These are phyloP conservation scores for Pichia sp. DNA, from an alignment of 1,139 yeast genomes.

Conservation along the genomic window DNA sequence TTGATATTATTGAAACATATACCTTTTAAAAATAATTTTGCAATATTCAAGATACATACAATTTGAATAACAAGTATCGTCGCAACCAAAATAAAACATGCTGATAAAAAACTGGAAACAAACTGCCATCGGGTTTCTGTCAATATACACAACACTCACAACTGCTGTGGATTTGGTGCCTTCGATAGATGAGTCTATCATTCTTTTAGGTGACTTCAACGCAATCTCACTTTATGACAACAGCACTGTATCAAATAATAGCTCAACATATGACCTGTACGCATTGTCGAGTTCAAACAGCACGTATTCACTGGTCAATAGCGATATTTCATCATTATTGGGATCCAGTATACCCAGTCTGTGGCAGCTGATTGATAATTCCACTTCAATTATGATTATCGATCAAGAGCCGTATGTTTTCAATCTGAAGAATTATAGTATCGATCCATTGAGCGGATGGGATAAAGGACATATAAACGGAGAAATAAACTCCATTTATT, in stretches of 20 bases:
- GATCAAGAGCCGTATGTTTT: constrained; percentile 18
- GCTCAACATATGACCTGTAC: constrained; percentile 10
- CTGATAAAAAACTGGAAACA: background rate
- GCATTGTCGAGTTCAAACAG: constrained; percentile 9
- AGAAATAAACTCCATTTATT: constrained; percentile 41
- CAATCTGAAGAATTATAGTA: constrained; percentile 1
- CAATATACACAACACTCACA: background rate
- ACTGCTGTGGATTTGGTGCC: background rate
- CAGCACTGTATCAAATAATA: constrained; percentile 31
- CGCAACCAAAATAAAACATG: background rate
- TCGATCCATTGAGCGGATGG: constrained; percentile 20
- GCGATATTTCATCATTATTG: background rate
- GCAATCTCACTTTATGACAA: constrained; percentile 59
- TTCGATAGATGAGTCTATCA: constrained; percentile 28
- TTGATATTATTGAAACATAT: no score
- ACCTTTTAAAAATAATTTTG: no score
- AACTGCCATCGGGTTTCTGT: background rate
- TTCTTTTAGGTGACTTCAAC: constrained; percentile 58
- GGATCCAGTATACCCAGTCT: constrained; percentile 4
- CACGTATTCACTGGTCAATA: constrained; percentile 2
- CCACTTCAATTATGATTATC: constrained; percentile 9
- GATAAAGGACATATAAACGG: constrained; percentile 32
- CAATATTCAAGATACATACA: no score
- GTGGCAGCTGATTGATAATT: constrained; percentile 8
- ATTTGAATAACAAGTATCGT: no score